phyloP scores from a whole-genome alignment of 345 rosid species.

The Rhodomyrtus tomentosa region DNA sequence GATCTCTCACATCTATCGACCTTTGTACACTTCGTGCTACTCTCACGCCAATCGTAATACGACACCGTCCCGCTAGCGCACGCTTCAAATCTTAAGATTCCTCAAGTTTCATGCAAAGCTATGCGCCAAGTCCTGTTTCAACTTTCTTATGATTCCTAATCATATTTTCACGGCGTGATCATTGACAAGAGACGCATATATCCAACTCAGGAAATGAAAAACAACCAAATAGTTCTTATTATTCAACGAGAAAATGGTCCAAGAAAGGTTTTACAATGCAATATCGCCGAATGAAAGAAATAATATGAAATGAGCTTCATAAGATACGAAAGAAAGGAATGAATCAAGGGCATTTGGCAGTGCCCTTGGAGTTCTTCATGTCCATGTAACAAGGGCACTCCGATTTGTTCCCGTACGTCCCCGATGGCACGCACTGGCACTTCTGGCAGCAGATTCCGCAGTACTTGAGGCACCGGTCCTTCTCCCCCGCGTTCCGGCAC shows the following conservation, averaged over 20 bases:
- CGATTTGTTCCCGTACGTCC: conserved; percentile 62
- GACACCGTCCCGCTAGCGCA: not conserved
- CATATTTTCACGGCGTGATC: not conserved
- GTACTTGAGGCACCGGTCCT: conserved; percentile 61
- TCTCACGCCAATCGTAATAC: not conserved
- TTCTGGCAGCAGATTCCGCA: conserved; percentile 57
- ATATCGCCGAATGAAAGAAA: not conserved
- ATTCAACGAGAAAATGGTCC: not conserved
- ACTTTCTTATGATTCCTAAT: not conserved
- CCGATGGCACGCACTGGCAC: conserved; percentile 79
- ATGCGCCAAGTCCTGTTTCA: not conserved
- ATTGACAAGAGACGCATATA: too few relatives aligned
- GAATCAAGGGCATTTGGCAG: conserved; percentile 54
- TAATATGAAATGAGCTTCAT: not conserved
- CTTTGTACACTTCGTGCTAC: not conserved
- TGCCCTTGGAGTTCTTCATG: conserved; percentile 38
- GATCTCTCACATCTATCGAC: not conserved
- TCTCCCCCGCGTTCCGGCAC: conserved; percentile 40
- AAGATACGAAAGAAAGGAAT: not conserved
- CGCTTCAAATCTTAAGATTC: not conserved
- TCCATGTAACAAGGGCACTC: conserved; percentile 65
- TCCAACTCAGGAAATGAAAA: not conserved
- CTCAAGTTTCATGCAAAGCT: not conserved
- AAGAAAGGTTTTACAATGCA: not conserved
- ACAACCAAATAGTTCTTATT: not conserved